Base-by-base conservation (phyloP, 1,284 basidiomycete genomes). In the Vanrija sp. region DNA sequence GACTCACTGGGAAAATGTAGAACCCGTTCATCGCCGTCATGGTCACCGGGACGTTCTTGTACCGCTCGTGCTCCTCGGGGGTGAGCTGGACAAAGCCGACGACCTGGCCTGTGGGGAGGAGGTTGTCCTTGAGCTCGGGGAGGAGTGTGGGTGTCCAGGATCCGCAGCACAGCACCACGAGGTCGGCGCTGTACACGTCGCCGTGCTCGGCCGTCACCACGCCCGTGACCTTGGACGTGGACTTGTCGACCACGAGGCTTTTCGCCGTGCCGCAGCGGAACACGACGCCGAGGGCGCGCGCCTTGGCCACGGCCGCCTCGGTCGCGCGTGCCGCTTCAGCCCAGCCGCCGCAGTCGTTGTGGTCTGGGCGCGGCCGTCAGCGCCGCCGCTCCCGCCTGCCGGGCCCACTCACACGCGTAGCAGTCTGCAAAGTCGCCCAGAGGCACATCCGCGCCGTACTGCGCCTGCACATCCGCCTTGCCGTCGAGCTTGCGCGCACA, bases 341-440 rank as follows among this genome's bases (percentile, higher is more conserved):
- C 91, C 91, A 94, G 4, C 91, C 91, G 1, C 86, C 84, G 44
- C 89, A 84, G 2, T 76, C 77, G 66, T 91, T 92, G 51, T 89
- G 68, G 67, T 87, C 55, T 56, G 16, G 15, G 8, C 23, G 25
- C n/a, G n/a, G n/a, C n/a, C n/a, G n/a, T n/a, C n/a, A n/a, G n/a
- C n/a, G n/a, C n/a, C n/a, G n/a, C n/a, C n/a, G n/a, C n/a, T n/a
- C n/a, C n/a, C n/a, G n/a, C n/a, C n/a, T n/a, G n/a, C n/a, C n/a
- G n/a, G n/a, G n/a, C n/a, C n/a, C n/a, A n/a, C n/a, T 46, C 29
- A 57, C 55, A 92, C 16, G 59, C 62, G 0, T 85, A 86, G 43
- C 61, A 55, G n/a, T 44, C 51, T 2, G 55, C 54, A 49, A 65
- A 67, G 26, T 50, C 44, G 8, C 55, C 55, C 3, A 61, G 29